These are phyloP conservation scores for Nicotiana paniculata DNA, from an alignment of 257 asterid species.

Conservation along the genomic window DNA sequence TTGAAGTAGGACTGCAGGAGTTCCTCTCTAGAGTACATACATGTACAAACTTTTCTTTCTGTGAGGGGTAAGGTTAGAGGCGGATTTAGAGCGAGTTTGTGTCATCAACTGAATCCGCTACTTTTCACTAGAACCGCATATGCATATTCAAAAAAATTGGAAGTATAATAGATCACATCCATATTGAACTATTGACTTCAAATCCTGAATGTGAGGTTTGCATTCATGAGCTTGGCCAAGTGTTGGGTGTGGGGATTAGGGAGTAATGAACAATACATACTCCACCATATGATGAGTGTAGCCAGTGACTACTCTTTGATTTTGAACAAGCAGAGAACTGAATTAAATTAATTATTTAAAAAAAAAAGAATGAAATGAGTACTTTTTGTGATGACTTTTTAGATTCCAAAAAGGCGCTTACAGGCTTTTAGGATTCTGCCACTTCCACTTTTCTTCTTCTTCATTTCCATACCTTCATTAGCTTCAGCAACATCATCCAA, in stretches of 20 bases:
- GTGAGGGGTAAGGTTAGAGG: not conserved
- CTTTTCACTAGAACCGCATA: not conserved
- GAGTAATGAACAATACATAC: not conserved
- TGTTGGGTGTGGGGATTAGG: not conserved
- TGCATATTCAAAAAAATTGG: not conserved
- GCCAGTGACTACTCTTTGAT: not conserved
- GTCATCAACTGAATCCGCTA: not conserved
- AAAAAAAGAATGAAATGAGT: slow-evolving; percentile 2
- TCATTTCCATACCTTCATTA: not conserved
- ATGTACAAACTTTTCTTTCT: not conserved
- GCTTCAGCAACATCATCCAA: slow-evolving; percentile 18
- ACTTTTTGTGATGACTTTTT: not conserved
- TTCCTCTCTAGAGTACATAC: not conserved
- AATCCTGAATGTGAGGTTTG: not conserved
- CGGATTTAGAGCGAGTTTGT: not conserved
- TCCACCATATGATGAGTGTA: not conserved
- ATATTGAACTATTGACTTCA: not conserved
- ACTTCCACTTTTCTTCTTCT: slow-evolving; percentile 16
- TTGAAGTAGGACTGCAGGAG: not conserved
- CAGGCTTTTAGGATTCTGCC: slow-evolving; percentile 39
- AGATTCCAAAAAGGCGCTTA: slow-evolving; percentile 40
- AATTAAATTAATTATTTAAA: not conserved
- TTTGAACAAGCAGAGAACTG: not conserved
- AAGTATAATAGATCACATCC: not conserved
- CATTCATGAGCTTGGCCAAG: not conserved